Percentiles rank a stretch among this genome's conserved stretches.
Conservation (phyloP, 2,329 filamentous ascomycete species). For the Apiospora rasikravindrae region DNA sequence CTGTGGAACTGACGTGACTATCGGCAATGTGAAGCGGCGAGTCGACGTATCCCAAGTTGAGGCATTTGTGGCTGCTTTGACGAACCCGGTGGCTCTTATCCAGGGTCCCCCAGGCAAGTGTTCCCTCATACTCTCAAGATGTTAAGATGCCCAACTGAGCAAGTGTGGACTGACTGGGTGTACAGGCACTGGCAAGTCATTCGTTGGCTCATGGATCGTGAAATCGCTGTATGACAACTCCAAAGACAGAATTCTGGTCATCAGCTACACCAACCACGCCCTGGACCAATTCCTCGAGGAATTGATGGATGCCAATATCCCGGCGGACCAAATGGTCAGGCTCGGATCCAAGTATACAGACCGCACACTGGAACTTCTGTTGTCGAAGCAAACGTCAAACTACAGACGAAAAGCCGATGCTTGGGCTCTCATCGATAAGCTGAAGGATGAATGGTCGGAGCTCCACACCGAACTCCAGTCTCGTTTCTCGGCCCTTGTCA, state of each 20-base stretch:
- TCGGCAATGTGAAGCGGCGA: neutral
- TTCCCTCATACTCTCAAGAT: neutral
- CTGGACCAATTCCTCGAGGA: constrained; percentile 71
- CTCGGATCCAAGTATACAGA: constrained; percentile 64
- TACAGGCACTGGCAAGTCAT: constrained; percentile 75
- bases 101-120: constrained; percentile 72
- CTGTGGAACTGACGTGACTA: neutral
- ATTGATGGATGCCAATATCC: constrained; percentile 63
- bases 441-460: constrained; percentile 43
- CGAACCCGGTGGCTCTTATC: constrained; percentile 62
- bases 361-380: constrained; percentile 51
- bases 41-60: constrained; percentile 55
- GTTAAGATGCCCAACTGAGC: neutral
- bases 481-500: constrained; percentile 27
- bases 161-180: constrained; percentile 15
- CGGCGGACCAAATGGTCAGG: constrained; percentile 56
- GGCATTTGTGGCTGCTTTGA: constrained; percentile 61
- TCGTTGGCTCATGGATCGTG: constrained; percentile 68
- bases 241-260: constrained; percentile 60
- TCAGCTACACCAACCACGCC: constrained; percentile 73
- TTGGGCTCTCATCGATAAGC: constrained; percentile 48
- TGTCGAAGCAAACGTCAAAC: constrained; percentile 23
- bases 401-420: constrained; percentile 40
- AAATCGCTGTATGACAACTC: constrained; percentile 59
- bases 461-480: constrained; percentile 31